These are phyloP conservation scores for Penicillium palitans DNA, from an alignment of 2,329 filamentous ascomycete genomes.

Conservation along the genomic window DNA sequence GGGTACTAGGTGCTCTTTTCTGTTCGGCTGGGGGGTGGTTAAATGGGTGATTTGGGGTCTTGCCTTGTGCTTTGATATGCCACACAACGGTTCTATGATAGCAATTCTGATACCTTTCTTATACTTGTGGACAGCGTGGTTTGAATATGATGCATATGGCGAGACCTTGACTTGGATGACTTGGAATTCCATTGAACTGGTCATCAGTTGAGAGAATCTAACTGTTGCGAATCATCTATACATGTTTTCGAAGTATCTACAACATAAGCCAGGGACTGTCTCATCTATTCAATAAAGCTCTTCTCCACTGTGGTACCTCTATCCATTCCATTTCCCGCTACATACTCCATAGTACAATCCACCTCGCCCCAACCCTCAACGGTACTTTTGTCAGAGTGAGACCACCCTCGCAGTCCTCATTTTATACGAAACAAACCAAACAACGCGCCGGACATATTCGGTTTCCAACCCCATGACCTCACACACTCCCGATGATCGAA, in stretches of 20 bases:
- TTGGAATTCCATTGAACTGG: not conserved
- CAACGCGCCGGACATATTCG: not conserved
- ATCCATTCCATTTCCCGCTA: not conserved
- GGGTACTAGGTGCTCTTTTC: not conserved
- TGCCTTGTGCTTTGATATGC: not conserved
- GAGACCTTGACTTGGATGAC: not conserved
- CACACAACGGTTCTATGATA: not conserved
- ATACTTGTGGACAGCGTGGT: not conserved
- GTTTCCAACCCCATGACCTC: not conserved
- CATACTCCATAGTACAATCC: not conserved
- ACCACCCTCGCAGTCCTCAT: not conserved
- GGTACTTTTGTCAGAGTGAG: conserved; percentile 2
- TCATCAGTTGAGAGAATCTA: not conserved
- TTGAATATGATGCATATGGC: not conserved
- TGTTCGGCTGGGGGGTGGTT: not conserved
- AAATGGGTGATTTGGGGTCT: not conserved
- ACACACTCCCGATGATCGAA: not conserved
- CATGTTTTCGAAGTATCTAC: not conserved
- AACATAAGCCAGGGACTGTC: too few species aligned
- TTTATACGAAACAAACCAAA: not conserved
- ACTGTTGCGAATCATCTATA: not conserved
- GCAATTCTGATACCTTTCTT: not conserved
- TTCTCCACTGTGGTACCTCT: not conserved
- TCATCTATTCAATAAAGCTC: not conserved
- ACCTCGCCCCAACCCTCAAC: not conserved